Percentiles rank a stretch among this genome's conserved stretches.
Conservation (phyloP, 2,329 filamentous ascomycete species). For the Claviceps citrina region DNA sequence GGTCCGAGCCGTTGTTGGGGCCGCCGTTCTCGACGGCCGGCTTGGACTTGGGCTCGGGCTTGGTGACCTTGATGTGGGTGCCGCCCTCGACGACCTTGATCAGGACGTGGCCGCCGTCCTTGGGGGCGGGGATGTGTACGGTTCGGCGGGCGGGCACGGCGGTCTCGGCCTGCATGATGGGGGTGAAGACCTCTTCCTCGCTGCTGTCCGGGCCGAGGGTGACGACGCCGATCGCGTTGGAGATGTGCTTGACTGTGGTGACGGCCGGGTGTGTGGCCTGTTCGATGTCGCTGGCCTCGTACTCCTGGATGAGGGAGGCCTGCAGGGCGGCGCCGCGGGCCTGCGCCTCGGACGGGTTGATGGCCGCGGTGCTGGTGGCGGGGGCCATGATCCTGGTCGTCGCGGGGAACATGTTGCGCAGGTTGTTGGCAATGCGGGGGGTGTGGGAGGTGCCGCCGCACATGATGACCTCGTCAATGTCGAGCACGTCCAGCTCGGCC, state of each 20-base stretch:
- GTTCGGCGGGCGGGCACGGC: slow-evolving; percentile 78
- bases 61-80: slow-evolving; percentile 84
- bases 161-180: slow-evolving; percentile 73
- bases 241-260: slow-evolving; percentile 81
- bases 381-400: slow-evolving; percentile 68
- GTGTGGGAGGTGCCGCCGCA: slow-evolving; percentile 87
- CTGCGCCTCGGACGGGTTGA: slow-evolving; percentile 87
- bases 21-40: slow-evolving; percentile 48
- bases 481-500: slow-evolving; percentile 78
- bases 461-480: slow-evolving; percentile 88
- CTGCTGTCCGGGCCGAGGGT: slow-evolving; percentile 41
- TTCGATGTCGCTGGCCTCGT: slow-evolving; percentile 83
- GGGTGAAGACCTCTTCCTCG: slow-evolving; percentile 61
- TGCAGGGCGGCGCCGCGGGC: slow-evolving; percentile 89
- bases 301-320: slow-evolving; percentile 85
- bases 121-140: slow-evolving; percentile 59
- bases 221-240: slow-evolving; percentile 76
- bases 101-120: slow-evolving; percentile 73
- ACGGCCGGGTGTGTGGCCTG: slow-evolving; percentile 93
- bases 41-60: slow-evolving; percentile 66
- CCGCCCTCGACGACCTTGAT: slow-evolving; percentile 78
- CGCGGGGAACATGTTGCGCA: slow-evolving; percentile 66
- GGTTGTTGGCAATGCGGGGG: slow-evolving; percentile 74
- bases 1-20: slow-evolving; percentile 45
- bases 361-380: slow-evolving; percentile 57